Base-by-base conservation (phyloP, 331 rosid species). In the Prunus yedoensis region DNA sequence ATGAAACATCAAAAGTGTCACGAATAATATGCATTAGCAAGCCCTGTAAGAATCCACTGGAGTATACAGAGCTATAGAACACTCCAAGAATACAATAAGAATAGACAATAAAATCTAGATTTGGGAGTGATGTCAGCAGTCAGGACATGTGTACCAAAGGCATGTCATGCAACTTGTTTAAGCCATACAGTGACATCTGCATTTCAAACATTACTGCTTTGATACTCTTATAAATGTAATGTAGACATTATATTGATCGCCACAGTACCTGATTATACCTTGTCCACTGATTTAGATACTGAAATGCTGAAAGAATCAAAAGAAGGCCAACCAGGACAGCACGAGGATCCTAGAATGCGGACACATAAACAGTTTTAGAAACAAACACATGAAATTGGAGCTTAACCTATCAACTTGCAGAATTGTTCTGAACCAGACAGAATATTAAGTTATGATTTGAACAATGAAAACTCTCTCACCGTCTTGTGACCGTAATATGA, bases 271-370 rank as follows among this genome's bases (percentile, higher is more conserved):
- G 96, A 74, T 90, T 88, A 85, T 88, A 95, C 87, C 85, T 89
- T 85, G 99, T 87, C 85, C 89, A 79, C 73, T 87, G 92, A 82
- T 95, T 95, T 71, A 95, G 87, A 86, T 92, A 95, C 70, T 92
- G 99, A 83, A 95, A 90, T 83, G 83, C 96, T 67, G 97, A 95
- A 64, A 92, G 85, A 81, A 95, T 61, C 74, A 95, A 67, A 56
- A 95, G 89, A 79, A 95, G 93, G 83, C 99, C 99, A 74, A 92
- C 80, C 79, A 95, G 89, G 80, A 95, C 99, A 79, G 99, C 99
- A 17, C 97, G 97, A 10, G 97, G 67, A 89, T 95, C 97, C 99
- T 95, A 79, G 71, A 80, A 84, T 63, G 45, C 47, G 27, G 67
- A 78, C 38, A 81, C 3, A 74, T 23, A 74, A 73, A 66, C 60